Evolutionary conservation across 2,329 filamentous ascomycete genomes (phyloP).

Genomic region (Microdochium paspali): DNA sequence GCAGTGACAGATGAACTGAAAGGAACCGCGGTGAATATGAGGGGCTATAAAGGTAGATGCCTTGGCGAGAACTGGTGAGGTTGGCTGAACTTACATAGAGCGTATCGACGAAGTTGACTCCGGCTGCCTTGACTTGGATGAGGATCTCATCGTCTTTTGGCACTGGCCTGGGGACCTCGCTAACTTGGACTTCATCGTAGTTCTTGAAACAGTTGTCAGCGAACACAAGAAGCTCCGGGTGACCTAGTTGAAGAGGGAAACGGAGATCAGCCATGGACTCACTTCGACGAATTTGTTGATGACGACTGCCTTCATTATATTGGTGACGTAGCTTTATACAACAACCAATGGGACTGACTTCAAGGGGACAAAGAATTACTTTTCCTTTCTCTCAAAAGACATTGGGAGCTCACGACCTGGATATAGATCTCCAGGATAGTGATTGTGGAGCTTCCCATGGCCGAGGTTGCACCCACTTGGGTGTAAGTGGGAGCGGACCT

Average conservation of each 20-base stretch:
- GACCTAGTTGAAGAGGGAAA: background rate
- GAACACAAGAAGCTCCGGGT: background rate
- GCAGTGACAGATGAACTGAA: no score
- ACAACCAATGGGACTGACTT: background rate
- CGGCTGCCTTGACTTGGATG: constrained; percentile 41
- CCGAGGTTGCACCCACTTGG: background rate
- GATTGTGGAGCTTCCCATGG: background rate
- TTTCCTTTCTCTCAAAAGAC: background rate
- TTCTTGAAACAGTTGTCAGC: background rate
- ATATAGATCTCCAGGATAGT: background rate
- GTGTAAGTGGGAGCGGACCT: background rate
- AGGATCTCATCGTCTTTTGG: constrained; percentile 26
- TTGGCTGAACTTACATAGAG: constrained; percentile 35
- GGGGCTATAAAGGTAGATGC: no score
- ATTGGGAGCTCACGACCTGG: background rate
- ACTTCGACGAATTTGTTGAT: constrained; percentile 15
- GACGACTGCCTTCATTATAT: constrained; percentile 19
- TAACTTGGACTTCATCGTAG: constrained; percentile 20
- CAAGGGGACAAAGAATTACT: background rate
- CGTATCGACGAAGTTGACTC: constrained; percentile 51
- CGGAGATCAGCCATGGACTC: background rate
- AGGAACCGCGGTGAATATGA: no score
- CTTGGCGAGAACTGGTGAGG: background rate
- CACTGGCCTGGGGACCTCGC: constrained; percentile 19
- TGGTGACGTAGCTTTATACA: background rate